Evolutionary conservation across 2,329 filamentous ascomycete species (phyloP).

Genomic region (Aspergillus pseudoterreus): DNA sequence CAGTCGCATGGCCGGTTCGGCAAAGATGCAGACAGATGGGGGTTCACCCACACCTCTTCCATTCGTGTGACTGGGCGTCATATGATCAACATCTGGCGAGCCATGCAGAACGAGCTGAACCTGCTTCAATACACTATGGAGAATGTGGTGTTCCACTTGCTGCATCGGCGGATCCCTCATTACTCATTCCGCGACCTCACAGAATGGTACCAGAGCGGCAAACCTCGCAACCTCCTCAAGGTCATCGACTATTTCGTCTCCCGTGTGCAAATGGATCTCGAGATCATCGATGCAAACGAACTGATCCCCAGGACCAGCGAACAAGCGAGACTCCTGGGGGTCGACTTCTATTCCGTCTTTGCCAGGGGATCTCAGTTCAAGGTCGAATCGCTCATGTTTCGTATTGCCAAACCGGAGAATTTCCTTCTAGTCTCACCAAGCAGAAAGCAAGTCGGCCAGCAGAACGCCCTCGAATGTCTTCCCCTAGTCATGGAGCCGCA

Average conservation of each 20-base stretch:
- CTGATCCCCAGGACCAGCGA: conserved; percentile 86
- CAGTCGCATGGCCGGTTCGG: conserved; percentile 80
- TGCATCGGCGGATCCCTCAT: conserved; percentile 84
- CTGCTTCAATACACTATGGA: conserved; percentile 94
- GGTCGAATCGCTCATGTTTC: conserved; percentile 97
- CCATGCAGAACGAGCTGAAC: conserved; percentile 90
- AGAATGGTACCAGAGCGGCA: conserved; percentile 71
- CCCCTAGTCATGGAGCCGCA: conserved; percentile 97
- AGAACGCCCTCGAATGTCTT: conserved; percentile 91
- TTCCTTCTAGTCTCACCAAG: conserved; percentile 87
- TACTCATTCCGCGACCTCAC: conserved; percentile 78
- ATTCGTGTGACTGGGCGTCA: conserved; percentile 91
- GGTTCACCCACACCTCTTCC: conserved; percentile 88
- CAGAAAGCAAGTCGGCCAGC: conserved; percentile 83
- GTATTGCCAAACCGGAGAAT: conserved; percentile 95
- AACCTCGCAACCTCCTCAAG: conserved; percentile 66
- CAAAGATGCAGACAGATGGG: conserved; percentile 85
- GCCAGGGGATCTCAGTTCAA: conserved; percentile 96
- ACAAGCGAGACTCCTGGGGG: conserved; percentile 84
- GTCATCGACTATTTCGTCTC: conserved; percentile 73
- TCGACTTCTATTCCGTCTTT: conserved; percentile 97
- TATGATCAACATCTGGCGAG: conserved; percentile 95
- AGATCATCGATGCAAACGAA: conserved; percentile 87
- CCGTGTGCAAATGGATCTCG: conserved; percentile 76
- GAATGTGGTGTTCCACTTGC: conserved; percentile 86